Evolutionary conservation across 2,329 filamentous ascomycete genomes (phyloP).

Genomic region (Colletotrichum limetticola): DNA sequence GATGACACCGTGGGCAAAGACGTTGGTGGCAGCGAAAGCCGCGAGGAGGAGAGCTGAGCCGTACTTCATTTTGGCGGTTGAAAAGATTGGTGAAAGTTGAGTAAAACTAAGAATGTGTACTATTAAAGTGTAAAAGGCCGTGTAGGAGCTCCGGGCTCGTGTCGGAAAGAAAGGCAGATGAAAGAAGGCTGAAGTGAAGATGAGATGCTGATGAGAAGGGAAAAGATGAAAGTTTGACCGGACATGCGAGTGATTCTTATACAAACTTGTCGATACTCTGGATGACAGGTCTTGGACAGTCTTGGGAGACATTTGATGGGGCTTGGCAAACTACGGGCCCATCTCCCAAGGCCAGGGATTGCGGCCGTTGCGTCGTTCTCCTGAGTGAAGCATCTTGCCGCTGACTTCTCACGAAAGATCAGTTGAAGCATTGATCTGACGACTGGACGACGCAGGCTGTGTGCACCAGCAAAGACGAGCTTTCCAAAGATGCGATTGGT

Average conservation of each 20-base stretch:
- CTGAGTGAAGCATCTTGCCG: conserved; percentile 22
- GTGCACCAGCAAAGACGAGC: neutral
- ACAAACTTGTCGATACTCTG: conserved; percentile 28
- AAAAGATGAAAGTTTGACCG: neutral
- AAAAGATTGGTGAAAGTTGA: conserved; percentile 25
- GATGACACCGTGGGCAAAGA: conserved; percentile 68
- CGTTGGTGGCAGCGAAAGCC: conserved; percentile 48
- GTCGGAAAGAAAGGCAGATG: conserved; percentile 32
- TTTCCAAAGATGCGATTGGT: conserved; percentile 32
- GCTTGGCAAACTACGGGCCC: conserved; percentile 28
- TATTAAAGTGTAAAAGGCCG: conserved; percentile 10
- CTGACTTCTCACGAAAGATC: conserved; percentile 28
- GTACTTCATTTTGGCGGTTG: conserved; percentile 34
- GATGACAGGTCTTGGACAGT: conserved; percentile 28
- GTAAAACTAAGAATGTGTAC: neutral
- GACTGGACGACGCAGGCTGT: conserved; percentile 9
- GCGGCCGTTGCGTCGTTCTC: neutral
- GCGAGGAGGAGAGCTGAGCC: conserved; percentile 52
- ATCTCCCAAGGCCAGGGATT: conserved; percentile 13
- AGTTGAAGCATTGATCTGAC: conserved; percentile 34
- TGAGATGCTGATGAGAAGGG: conserved; percentile 26
- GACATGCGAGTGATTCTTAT: conserved; percentile 31
- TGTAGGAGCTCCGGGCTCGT: conserved; percentile 34
- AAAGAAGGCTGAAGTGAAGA: conserved; percentile 28
- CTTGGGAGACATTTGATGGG: conserved; percentile 28